A percentile compares a stretch with the other conserved stretches of the same genome.
These are phyloP conservation scores for Neobulgaria alba DNA, from an alignment of 2,329 filamentous ascomycete genomes.

Conservation along the genomic window DNA sequence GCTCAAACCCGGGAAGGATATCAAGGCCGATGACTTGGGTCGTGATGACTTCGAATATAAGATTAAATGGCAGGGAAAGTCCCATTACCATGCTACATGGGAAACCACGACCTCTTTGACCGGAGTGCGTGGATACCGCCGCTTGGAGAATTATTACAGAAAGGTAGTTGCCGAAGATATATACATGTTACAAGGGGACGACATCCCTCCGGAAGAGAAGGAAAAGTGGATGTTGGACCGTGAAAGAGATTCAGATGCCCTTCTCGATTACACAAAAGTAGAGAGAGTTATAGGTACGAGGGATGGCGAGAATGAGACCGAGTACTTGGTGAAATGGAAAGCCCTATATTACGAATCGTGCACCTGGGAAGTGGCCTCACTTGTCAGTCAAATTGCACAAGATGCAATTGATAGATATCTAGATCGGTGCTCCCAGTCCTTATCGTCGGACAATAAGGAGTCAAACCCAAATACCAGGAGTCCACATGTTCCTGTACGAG, in stretches of 20 bases:
- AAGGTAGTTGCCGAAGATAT: constrained; percentile 76
- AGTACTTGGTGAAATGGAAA: constrained; percentile 98
- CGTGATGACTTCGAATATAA: constrained; percentile 79
- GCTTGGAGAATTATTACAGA: constrained; percentile 90
- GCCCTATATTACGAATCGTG: constrained; percentile 86
- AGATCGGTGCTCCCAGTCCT: constrained; percentile 72
- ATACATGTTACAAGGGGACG: constrained; percentile 63
- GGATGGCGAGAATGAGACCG: constrained; percentile 68
- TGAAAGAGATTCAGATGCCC: constrained; percentile 79
- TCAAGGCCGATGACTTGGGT: constrained; percentile 44
- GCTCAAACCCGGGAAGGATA: constrained; percentile 57
- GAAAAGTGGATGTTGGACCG: constrained; percentile 95
- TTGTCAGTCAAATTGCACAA: constrained; percentile 73
- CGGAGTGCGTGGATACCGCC: constrained; percentile 74
- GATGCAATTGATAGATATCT: constrained; percentile 86
- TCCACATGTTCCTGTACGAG: constrained; percentile 61
- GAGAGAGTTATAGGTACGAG: constrained; percentile 84
- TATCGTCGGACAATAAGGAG: constrained; percentile 71
- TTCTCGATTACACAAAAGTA: constrained; percentile 84
- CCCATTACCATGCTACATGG: constrained; percentile 94
- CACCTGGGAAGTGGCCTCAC: constrained; percentile 78
- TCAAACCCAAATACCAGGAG: constrained; percentile 67
- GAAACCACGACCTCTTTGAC: constrained; percentile 68
- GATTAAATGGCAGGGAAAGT: constrained; percentile 96
- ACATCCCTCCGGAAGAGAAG: constrained; percentile 73